These are phyloP conservation scores for Candida gorgasii DNA, from an alignment of 805 yeast genomes.

Conservation along the genomic window DNA sequence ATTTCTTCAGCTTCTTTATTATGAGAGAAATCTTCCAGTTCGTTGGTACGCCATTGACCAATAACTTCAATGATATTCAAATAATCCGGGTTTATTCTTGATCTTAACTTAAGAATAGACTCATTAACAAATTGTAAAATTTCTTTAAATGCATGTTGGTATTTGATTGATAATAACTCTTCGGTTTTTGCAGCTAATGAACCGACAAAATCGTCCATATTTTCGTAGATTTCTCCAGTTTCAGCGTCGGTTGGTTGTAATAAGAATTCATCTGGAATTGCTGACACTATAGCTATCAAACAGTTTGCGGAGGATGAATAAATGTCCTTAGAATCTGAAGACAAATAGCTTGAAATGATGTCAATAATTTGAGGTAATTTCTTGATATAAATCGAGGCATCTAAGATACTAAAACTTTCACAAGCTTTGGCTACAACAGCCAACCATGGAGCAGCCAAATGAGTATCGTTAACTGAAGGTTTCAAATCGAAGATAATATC, in stretches of 20 bases:
- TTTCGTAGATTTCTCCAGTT: conserved; percentile 52
- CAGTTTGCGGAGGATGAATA: conserved; percentile 83
- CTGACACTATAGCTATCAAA: conserved; percentile 70
- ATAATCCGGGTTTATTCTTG: conserved; percentile 70
- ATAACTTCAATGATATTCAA: conserved; percentile 65
- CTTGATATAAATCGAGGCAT: conserved; percentile 47
- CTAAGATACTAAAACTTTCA: conserved; percentile 36
- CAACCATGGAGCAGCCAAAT: conserved; percentile 91
- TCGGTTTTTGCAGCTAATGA: conserved; percentile 53
- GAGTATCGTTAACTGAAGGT: conserved; percentile 80
- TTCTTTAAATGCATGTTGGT: conserved; percentile 73
- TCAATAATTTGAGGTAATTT: conserved; percentile 52
- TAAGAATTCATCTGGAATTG: conserved; percentile 61
- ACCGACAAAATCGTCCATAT: conserved; percentile 53
- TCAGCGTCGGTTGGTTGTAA: conserved; percentile 48
- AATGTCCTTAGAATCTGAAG: conserved; percentile 64
- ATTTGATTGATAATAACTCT: conserved; percentile 67
- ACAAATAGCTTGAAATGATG: conserved; percentile 61
- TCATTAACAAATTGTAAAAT: conserved; percentile 68
- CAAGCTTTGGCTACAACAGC: conserved; percentile 88
- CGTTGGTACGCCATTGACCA: conserved; percentile 86
- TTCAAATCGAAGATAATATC: conserved; percentile 74
- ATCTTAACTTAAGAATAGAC: conserved; percentile 60
- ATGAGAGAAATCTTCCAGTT: conserved; percentile 62
- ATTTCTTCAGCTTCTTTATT: conserved; percentile 79